These are phyloP conservation scores for Candida khao-thaluensis DNA, from an alignment of 805 yeast genomes.

Conservation along the genomic window DNA sequence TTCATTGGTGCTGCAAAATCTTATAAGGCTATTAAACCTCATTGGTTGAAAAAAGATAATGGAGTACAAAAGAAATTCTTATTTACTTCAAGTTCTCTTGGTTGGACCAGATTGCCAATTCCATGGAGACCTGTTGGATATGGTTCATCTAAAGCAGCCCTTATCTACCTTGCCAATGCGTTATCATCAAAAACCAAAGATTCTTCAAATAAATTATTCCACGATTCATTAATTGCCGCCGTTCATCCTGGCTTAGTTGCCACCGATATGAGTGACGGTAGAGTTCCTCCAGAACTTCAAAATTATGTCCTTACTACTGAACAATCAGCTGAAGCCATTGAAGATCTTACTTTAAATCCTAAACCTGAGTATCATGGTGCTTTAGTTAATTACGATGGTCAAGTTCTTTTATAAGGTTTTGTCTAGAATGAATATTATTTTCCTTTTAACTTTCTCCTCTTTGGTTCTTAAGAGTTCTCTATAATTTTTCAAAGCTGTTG, in stretches of 20 bases:
- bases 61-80: conserved; percentile 6
- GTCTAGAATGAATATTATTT: too few relatives aligned
- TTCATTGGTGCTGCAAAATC: conserved; percentile 7
- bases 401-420: too few relatives aligned
- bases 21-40: conserved; percentile 1
- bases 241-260: conserved; percentile 10
- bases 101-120: neutral
- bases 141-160: conserved; percentile 34
- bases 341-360: neutral
- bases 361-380: neutral
- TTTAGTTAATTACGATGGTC: neutral
- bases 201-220: neutral
- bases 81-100: conserved; percentile 16
- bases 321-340: neutral
- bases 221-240: neutral
- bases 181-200: neutral
- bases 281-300: neutral
- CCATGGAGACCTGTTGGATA: conserved; percentile 19
- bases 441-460: too few relatives aligned
- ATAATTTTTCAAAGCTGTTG: too few relatives aligned
- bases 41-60: conserved; percentile 10
- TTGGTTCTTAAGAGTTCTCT: too few relatives aligned
- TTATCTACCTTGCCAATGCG: conserved; percentile 21
- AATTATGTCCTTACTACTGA: neutral
- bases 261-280: conserved; percentile 4